These are phyloP conservation scores for Chalaropsis ovoidea DNA, from an alignment of 2,329 filamentous ascomycete species.

Conservation along the genomic window DNA sequence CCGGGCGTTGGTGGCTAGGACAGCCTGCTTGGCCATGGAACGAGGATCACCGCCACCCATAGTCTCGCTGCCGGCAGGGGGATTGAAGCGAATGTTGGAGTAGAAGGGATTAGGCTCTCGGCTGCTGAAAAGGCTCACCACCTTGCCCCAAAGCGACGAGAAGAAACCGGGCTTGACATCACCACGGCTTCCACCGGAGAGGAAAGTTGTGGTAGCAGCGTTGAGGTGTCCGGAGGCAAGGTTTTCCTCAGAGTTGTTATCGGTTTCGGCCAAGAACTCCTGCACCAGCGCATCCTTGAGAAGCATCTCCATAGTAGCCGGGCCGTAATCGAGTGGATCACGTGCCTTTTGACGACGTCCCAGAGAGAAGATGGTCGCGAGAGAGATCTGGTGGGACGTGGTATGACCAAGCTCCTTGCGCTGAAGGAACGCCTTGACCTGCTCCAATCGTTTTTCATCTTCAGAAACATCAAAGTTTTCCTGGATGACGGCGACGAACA, in stretches of 20 bases:
- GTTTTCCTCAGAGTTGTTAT: constrained; percentile 32
- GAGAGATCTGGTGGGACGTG: constrained; percentile 57
- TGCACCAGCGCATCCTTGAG: constrained; percentile 90
- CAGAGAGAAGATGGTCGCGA: constrained; percentile 60
- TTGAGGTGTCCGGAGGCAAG: constrained; percentile 30
- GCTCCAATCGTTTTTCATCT: constrained; percentile 92
- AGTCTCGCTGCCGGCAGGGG: constrained; percentile 54
- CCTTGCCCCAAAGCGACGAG: constrained; percentile 50
- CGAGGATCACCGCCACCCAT: constrained; percentile 55
- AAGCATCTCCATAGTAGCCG: constrained; percentile 88
- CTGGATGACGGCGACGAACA: constrained; percentile 99
- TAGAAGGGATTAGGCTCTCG: constrained; percentile 92
- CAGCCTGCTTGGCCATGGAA: constrained; percentile 81
- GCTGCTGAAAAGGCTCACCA: constrained; percentile 48
- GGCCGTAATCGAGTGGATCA: constrained; percentile 85
- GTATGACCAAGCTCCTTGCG: constrained; percentile 72
- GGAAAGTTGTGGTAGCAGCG: constrained; percentile 29
- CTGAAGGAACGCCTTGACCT: constrained; percentile 89
- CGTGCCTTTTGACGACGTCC: constrained; percentile 47
- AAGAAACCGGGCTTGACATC: constrained; percentile 49
- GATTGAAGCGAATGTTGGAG: constrained; percentile 58
- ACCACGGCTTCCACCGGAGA: constrained; percentile 30
- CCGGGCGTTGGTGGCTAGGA: constrained; percentile 69
- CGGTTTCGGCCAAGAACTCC: constrained; percentile 77
- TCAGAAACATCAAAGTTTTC: constrained; percentile 98